Conservation (phyloP, 148 eudicot species). For the Rhododendron simsii region DNA sequence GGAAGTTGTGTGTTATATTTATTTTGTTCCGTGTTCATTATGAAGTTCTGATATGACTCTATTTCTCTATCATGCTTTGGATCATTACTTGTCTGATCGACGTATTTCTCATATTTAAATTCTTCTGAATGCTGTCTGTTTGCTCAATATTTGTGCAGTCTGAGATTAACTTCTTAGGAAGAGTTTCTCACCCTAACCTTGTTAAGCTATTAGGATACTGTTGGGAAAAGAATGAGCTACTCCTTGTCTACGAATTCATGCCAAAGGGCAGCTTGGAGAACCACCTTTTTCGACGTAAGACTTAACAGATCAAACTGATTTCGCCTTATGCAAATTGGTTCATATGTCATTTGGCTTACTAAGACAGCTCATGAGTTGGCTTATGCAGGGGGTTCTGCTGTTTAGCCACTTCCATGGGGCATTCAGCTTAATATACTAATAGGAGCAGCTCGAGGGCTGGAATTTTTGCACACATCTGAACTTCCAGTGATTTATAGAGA, state of each 20-base stretch:
- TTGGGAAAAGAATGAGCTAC: conserved; percentile 61
- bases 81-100: background rate
- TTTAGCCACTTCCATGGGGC: conserved; percentile 86
- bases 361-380: background rate
- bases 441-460: conserved; percentile 84
- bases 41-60: background rate
- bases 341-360: background rate
- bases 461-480: conserved; percentile 61
- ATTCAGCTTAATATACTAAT: conserved; percentile 60
- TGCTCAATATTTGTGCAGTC: conserved; percentile 39
- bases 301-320: background rate
- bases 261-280: conserved; percentile 84
- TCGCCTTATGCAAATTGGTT: background rate
- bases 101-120: background rate
- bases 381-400: conserved; percentile 58
- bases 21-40: background rate
- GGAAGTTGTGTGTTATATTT: background rate
- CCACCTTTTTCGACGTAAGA: conserved; percentile 84
- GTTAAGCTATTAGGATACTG: conserved; percentile 80
- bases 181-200: conserved; percentile 78
- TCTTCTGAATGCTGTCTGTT: background rate
- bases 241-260: conserved; percentile 68
- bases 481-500: conserved; percentile 68
- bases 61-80: background rate
- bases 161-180: conserved; percentile 75